A percentile compares a stretch with the other conserved stretches of the same genome.
These are phyloP conservation scores for Cicer cuneatum DNA, from an alignment of 306 rosid species.

Conservation along the genomic window DNA sequence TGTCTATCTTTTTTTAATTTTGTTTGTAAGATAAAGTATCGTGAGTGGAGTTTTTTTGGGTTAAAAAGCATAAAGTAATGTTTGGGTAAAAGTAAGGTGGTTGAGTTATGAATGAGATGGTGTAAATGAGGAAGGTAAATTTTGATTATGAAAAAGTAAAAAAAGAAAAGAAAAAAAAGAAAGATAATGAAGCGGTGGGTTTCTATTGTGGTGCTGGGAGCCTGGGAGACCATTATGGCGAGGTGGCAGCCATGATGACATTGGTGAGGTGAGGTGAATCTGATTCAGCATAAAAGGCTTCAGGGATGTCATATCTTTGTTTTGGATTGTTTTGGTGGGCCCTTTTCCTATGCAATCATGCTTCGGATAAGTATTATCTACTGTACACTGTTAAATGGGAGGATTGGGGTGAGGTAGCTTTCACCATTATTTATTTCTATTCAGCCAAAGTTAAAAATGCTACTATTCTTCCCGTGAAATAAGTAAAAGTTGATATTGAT, in stretches of 20 bases:
- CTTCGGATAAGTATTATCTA: slow-evolving; percentile 36
- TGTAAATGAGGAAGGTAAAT: background rate
- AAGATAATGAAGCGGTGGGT: slow-evolving; percentile 30
- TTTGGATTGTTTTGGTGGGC: slow-evolving; percentile 31
- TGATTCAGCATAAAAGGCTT: background rate
- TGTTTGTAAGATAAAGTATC: background rate
- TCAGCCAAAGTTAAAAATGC: slow-evolving; percentile 11
- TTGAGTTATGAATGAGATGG: slow-evolving; percentile 9
- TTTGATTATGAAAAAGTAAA: slow-evolving; percentile 3
- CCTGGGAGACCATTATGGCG: slow-evolving; percentile 42
- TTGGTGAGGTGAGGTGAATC: slow-evolving; percentile 46
- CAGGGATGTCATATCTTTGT: slow-evolving; percentile 13
- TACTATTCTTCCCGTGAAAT: background rate
- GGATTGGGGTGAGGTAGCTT: slow-evolving; percentile 11
- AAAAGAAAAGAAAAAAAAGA: background rate
- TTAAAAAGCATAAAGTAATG: background rate
- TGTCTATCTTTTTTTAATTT: background rate
- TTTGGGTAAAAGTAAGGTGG: slow-evolving; percentile 9
- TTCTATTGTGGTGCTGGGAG: slow-evolving; percentile 38
- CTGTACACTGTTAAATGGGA: background rate
- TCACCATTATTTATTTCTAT: slow-evolving; percentile 6
- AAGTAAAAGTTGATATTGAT: slow-evolving; percentile 4
- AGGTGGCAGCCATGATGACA: slow-evolving; percentile 44
- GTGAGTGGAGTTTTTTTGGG: background rate
- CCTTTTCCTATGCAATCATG: slow-evolving; percentile 43